Base-by-base conservation (phyloP, 108 stramenopile genomes). In the Craspedostauros australis region DNA sequence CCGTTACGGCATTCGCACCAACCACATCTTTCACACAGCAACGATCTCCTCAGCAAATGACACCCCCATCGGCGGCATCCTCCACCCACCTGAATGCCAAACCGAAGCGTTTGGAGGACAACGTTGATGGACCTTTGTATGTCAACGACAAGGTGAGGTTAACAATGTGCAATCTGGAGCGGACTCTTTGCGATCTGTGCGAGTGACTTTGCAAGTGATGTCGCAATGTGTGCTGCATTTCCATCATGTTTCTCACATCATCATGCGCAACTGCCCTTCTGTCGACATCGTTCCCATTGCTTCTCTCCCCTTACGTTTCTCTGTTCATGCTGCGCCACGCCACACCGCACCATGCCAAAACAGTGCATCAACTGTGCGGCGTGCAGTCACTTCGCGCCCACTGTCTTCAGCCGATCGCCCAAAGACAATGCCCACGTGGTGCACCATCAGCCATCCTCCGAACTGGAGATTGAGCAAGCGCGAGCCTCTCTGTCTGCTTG, bases 351-450 rank as follows among this genome's bases (percentile, higher is more conserved):
- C n/a, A n/a, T n/a, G n/a, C n/a, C n/a, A n/a, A n/a, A n/a, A n/a
- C n/a, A 60, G 51, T 85, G 84, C 62, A 85, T 85, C 39, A 80
- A 85, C 48, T 85, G 84, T 46, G 63, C 76, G 14, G 84, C 79
- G 8, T 85, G 84, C 47, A 56, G 54, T 29, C 40, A 53, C 32
- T 80, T 85, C 71, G 76, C 79, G 1, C 84, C 84, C 3, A 31
- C 43, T 1, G 48, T 66, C 21, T 85, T 80, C 62, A 19, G 41
- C 5, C 73, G 76, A 24, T 26, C 55, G 5, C 12, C 33, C 4
- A 33, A 47, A 16, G 25, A 8, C 2, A 46, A 31, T 19, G 31
- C 43, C 27, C 79, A 85, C 33, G 43, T 80, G 2, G 84, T 85
- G 1, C 53, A 76, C 43, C 33, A 42, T 18, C 77, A 78, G 42